Evolutionary conservation across 805 yeast species (phyloP).

Genomic region (Metschnikowia cubensis): DNA sequence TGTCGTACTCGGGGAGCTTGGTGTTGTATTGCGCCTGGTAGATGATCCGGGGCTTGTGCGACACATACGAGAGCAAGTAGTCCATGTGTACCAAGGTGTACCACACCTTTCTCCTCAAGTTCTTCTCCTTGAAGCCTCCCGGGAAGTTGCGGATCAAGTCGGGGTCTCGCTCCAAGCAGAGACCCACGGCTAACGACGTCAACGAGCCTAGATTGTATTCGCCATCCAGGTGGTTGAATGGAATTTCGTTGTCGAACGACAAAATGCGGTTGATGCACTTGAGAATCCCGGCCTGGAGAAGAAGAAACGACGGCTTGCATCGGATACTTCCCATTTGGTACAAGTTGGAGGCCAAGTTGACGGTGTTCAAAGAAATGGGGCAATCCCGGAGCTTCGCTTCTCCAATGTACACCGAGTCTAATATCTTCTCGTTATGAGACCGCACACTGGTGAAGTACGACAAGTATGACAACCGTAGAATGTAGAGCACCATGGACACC

Average conservation of each 20-base stretch:
- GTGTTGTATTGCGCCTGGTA: slow-evolving; percentile 8
- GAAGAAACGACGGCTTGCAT: slow-evolving; percentile 10
- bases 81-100: slow-evolving; percentile 14
- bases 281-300: slow-evolving; percentile 20
- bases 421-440: slow-evolving; percentile 9
- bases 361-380: slow-evolving; percentile 17
- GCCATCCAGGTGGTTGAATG: slow-evolving; percentile 8
- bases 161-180: slow-evolving; percentile 17
- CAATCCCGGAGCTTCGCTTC: slow-evolving; percentile 6
- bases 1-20: slow-evolving; percentile 9
- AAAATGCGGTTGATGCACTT: slow-evolving; percentile 9
- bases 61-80: slow-evolving; percentile 9
- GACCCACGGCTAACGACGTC: slow-evolving; percentile 11
- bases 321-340: slow-evolving; percentile 12
- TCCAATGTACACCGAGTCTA: slow-evolving; percentile 8
- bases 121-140: slow-evolving; percentile 9
- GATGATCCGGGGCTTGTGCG: slow-evolving; percentile 12
- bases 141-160: slow-evolving; percentile 7
- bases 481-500: slow-evolving; percentile 15
- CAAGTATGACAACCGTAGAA: slow-evolving; percentile 17
- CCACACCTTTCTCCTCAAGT: slow-evolving; percentile 18
- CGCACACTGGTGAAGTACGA: slow-evolving; percentile 15
- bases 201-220: slow-evolving; percentile 8
- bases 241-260: slow-evolving; percentile 18
- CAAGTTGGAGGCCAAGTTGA: slow-evolving; percentile 15